Conservation (phyloP, 345 rosid genomes). For the Euphorbia pulcherrima region DNA sequence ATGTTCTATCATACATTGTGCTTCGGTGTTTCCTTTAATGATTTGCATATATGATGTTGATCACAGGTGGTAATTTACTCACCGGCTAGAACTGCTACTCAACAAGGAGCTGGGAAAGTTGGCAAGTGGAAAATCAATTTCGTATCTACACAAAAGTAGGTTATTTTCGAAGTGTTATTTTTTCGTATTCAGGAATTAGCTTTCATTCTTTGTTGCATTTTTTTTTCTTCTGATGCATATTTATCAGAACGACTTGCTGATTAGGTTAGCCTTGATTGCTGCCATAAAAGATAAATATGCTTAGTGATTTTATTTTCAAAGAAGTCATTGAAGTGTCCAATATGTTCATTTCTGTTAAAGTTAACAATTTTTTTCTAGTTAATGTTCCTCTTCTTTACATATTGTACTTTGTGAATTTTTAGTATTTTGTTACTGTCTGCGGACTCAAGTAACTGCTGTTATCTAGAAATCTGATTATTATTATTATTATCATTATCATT, state of each 20-base stretch:
- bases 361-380: not conserved
- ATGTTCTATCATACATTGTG: not conserved
- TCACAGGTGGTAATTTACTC: constrained; percentile 80
- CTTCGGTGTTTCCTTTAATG: not conserved
- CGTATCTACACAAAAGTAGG: constrained; percentile 80
- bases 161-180: not conserved
- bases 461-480: constrained; percentile 1
- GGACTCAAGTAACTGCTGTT: not conserved
- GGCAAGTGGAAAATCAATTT: constrained; percentile 96
- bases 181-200: not conserved
- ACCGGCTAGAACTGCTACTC: constrained; percentile 91
- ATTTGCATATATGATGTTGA: constrained; percentile 3
- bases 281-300: not conserved
- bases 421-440: not conserved
- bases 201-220: not conserved
- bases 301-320: not conserved
- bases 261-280: not conserved
- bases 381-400: not conserved
- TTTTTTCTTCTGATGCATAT: not conserved
- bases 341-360: not conserved
- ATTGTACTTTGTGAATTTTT: not conserved
- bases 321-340: not conserved
- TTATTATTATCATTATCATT: too few relatives aligned
- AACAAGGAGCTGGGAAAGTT: constrained; percentile 93
- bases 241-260: not conserved